Evolutionary conservation across 2,329 filamentous ascomycete species (phyloP).

Genomic region (Colletotrichum sp.): DNA sequence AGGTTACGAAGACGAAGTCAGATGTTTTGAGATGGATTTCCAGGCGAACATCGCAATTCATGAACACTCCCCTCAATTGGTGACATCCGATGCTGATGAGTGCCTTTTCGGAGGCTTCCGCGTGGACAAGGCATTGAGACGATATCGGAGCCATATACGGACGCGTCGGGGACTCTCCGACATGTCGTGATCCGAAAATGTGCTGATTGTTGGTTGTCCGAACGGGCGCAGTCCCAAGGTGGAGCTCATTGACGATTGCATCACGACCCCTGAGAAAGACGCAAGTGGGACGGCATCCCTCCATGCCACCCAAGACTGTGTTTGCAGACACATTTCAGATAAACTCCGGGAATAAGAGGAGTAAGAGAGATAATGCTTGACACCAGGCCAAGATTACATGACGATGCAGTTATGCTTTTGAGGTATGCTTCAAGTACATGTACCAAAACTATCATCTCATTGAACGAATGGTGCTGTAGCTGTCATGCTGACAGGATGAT

Average conservation of each 20-base stretch:
- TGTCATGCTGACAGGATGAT: not conserved
- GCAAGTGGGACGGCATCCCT: not conserved
- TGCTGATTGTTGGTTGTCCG: not conserved
- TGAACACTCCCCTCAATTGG: not conserved
- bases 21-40: not conserved
- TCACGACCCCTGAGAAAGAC: not conserved
- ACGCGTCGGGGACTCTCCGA: not conserved
- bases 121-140: not conserved
- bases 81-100: not conserved
- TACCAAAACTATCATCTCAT: not conserved
- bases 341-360: not conserved
- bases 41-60: too few relatives aligned
- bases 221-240: not conserved
- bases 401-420: not conserved
- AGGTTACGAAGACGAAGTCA: not conserved
- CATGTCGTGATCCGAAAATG: not conserved
- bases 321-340: fast-evolving
- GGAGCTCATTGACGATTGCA: not conserved
- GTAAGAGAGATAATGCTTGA: not conserved
- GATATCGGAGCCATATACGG: not conserved
- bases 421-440: not conserved
- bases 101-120: not conserved
- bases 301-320: not conserved
- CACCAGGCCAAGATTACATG: not conserved
- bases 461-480: too few relatives aligned